Evolutionary conservation across 805 yeast species (phyloP).

Genomic region (Hermanozyma aechmeae): DNA sequence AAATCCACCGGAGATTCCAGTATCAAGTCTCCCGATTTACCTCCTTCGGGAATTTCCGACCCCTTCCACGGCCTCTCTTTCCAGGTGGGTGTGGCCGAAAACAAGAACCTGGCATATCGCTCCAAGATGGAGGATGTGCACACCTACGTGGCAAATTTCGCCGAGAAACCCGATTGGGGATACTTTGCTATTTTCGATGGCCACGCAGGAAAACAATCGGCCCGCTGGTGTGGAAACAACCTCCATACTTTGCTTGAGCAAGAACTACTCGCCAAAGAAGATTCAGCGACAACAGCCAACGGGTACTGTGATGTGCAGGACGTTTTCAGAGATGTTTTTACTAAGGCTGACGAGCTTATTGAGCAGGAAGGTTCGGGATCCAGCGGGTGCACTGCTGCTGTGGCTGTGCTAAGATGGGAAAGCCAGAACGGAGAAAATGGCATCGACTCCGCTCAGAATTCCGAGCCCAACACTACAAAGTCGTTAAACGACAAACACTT

Average conservation of each 20-base stretch:
- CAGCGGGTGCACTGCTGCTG: slow-evolving; percentile 94
- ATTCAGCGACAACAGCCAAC: slow-evolving; percentile 9
- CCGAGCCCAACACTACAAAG: slow-evolving; percentile 5
- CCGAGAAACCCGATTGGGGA: slow-evolving; percentile 87
- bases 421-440: slow-evolving; percentile 9
- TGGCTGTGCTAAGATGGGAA: slow-evolving; percentile 86
- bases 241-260: slow-evolving; percentile 63
- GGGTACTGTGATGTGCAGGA: slow-evolving; percentile 48
- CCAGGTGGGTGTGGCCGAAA: slow-evolving; percentile 86
- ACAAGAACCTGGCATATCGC: slow-evolving; percentile 70
- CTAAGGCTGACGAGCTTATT: slow-evolving; percentile 65
- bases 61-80: slow-evolving; percentile 59
- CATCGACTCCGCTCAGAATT: slow-evolving; percentile 5
- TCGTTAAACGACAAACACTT: slow-evolving; percentile 13
- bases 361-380: slow-evolving; percentile 53
- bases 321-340: slow-evolving; percentile 59
- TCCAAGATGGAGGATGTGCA: slow-evolving; percentile 96
- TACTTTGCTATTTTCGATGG: slow-evolving; percentile 95
- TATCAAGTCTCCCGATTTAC: no score
- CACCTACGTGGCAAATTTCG: slow-evolving; percentile 84
- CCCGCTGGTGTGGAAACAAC: slow-evolving; percentile 90
- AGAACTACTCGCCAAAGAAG: slow-evolving; percentile 29
- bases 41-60: no score
- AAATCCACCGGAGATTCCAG: no score
- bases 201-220: slow-evolving; percentile 90